phyloP scores from a whole-genome alignment of 768 basidiomycete genomes.

The Hysterangium stoloniferum region DNA sequence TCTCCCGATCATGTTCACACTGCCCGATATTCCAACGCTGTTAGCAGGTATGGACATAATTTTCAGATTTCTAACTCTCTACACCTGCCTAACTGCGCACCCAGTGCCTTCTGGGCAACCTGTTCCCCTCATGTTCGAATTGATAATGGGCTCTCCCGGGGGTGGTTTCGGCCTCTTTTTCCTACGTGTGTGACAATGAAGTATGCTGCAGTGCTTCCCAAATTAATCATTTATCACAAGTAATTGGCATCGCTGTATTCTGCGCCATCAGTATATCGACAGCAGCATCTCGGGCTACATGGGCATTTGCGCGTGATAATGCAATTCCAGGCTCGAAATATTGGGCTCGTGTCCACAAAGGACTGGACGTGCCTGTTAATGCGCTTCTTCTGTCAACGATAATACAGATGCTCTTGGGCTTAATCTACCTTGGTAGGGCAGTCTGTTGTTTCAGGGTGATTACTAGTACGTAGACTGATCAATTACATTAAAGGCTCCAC shows the following conservation, averaged over 20 bases:
- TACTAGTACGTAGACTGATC: background rate
- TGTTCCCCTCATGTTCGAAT: slow-evolving; percentile 52
- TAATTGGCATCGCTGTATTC: slow-evolving; percentile 50
- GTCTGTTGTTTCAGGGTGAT: background rate
- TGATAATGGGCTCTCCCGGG: slow-evolving; percentile 51
- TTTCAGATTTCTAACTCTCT: background rate
- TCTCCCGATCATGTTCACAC: slow-evolving; percentile 56
- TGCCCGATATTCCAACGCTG: slow-evolving; percentile 48
- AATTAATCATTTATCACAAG: slow-evolving; percentile 20
- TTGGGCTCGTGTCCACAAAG: slow-evolving; percentile 38
- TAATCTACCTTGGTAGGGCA: slow-evolving; percentile 44
- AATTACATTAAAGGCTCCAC: slow-evolving; percentile 37
- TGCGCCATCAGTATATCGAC: slow-evolving; percentile 61
- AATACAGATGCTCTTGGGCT: slow-evolving; percentile 51
- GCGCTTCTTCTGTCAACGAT: slow-evolving; percentile 51
- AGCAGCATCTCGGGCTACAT: slow-evolving; percentile 61
- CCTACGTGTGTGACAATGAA: too few species aligned
- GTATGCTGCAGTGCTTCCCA: too few species aligned
- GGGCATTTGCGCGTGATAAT: slow-evolving; percentile 63
- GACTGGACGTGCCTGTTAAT: slow-evolving; percentile 47
- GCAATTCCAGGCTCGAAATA: slow-evolving; percentile 47
- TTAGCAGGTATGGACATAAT: slow-evolving; percentile 46
- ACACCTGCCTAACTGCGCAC: too few species aligned
- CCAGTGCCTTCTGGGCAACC: slow-evolving; percentile 56
- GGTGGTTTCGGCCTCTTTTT: slow-evolving; percentile 53